Conservation (phyloP, 1,284 basidiomycete genomes). For the Uromyces viciae-fabae region DNA sequence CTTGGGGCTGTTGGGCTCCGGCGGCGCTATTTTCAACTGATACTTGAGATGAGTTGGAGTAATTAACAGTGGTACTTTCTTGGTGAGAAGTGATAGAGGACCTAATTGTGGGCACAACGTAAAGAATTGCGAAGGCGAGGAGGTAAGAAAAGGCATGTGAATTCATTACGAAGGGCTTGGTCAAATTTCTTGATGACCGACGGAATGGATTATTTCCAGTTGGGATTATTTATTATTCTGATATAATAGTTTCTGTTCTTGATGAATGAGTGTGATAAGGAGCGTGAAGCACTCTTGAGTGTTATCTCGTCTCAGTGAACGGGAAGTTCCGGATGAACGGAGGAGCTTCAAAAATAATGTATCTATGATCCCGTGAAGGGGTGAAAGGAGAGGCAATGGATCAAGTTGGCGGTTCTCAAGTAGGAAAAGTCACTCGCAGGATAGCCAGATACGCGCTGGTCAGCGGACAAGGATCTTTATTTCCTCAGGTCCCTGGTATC, state of each 20-base stretch:
- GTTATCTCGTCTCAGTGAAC: not conserved
- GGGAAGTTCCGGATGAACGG: not conserved
- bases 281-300: not conserved
- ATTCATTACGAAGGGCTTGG: too few species aligned
- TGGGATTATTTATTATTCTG: not conserved
- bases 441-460: too few species aligned
- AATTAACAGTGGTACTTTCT: not conserved
- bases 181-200: not conserved
- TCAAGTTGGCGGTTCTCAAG: too few species aligned
- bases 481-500: too few species aligned
- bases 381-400: too few species aligned
- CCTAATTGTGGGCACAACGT: not conserved
- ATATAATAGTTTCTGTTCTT: not conserved
- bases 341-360: not conserved
- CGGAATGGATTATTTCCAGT: not conserved
- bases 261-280: conserved; percentile 18
- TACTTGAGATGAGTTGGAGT: too few species aligned
- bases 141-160: conserved; percentile 3
- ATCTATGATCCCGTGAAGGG: too few species aligned
- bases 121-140: conserved; percentile 1
- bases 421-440: too few species aligned
- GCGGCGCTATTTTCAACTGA: too few species aligned
- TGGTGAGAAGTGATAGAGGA: conserved; percentile 2
- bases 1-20: too few species aligned
- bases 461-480: too few species aligned